Evolutionary conservation across 306 rosid species (phyloP).

Genomic region (Citrullus colocynthis): DNA sequence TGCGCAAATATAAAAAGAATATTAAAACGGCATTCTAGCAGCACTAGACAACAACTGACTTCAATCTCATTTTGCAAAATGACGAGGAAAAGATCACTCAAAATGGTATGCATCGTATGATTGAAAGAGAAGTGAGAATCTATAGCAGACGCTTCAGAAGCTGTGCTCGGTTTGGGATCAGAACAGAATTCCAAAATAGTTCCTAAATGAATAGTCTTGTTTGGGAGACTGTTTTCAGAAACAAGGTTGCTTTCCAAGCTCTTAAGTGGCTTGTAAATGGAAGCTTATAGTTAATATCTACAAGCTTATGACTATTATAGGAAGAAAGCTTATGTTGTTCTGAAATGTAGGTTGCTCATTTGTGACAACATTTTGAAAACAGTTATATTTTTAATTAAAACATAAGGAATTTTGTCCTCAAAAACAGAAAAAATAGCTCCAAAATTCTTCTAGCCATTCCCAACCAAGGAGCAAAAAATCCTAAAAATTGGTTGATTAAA

Average conservation of each 20-base stretch:
- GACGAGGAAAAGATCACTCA: not conserved
- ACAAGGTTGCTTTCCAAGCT: not conserved
- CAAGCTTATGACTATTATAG: not conserved
- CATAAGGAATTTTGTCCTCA: not conserved
- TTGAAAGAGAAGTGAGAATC: not conserved
- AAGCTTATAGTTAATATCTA: no score
- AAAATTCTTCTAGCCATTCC: not conserved
- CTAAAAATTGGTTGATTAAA: not conserved
- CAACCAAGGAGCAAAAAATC: not conserved
- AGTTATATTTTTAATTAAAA: not conserved
- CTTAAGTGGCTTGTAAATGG: not conserved
- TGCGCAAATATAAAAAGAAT: not conserved
- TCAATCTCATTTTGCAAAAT: not conserved
- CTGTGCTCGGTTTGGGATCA: not conserved
- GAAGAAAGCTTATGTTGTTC: not conserved
- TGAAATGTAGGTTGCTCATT: no score
- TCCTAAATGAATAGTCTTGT: not conserved
- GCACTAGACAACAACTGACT: not conserved
- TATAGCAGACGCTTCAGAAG: not conserved
- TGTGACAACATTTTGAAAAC: not conserved
- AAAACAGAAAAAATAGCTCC: not conserved
- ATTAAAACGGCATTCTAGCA: not conserved
- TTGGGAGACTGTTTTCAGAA: not conserved
- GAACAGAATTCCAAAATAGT: not conserved
- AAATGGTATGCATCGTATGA: not conserved